Evolutionary conservation across 1,139 yeast genomes (phyloP).

Genomic region (Pichia cactophila): DNA sequence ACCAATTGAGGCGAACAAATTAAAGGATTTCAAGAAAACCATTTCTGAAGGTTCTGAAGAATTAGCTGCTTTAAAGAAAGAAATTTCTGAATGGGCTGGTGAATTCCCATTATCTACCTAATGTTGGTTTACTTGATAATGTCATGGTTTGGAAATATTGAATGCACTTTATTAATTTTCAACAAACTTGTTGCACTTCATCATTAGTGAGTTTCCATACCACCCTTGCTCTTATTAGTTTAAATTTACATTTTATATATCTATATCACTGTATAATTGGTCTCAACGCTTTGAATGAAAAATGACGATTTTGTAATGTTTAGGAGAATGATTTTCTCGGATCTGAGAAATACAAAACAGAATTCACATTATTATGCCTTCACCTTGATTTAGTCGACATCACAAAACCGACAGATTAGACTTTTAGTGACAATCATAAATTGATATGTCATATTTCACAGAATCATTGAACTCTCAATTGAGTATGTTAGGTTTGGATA

Average conservation of each 20-base stretch:
- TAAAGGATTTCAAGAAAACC: conserved; percentile 86
- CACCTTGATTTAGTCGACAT: too few species aligned
- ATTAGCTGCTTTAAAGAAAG: conserved; percentile 60
- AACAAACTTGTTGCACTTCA: background rate
- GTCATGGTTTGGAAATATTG: background rate
- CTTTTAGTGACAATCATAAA: background rate
- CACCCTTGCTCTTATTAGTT: background rate
- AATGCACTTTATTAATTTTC: background rate
- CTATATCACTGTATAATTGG: conserved; percentile 6
- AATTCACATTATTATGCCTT: too few species aligned
- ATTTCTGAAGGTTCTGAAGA: conserved; percentile 65
- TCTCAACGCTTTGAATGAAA: conserved; percentile 12
- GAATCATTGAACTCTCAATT: background rate
- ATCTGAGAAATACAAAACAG: too few species aligned
- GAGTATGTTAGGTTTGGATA: background rate
- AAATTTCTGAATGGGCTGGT: conserved; percentile 87
- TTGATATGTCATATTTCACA: background rate
- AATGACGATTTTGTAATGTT: background rate
- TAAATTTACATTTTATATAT: background rate
- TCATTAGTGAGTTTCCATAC: background rate
- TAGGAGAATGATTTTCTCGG: too few species aligned
- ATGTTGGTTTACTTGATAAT: conserved; percentile 7
- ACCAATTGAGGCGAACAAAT: conserved; percentile 83
- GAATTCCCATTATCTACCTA: conserved; percentile 85
- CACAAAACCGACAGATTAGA: too few species aligned